Percentiles rank a stretch among this genome's conserved stretches.
Conservation (phyloP, 495 filamentous ascomycete species). For the Daldinia loculata region DNA sequence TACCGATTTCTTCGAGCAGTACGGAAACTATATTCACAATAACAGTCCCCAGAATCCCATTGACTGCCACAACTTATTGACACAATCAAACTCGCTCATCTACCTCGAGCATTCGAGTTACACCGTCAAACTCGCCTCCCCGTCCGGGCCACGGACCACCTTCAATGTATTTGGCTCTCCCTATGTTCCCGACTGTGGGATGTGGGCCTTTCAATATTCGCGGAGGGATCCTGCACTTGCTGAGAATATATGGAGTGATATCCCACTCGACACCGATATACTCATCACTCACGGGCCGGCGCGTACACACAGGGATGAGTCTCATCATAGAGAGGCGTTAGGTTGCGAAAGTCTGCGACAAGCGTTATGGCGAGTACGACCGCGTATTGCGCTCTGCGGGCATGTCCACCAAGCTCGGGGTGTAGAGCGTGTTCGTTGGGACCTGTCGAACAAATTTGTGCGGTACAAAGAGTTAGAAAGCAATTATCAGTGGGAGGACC, state of each 20-base stretch:
- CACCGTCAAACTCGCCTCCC: slow-evolving; percentile 62
- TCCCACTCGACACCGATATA: slow-evolving; percentile 79
- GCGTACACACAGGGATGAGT: slow-evolving; percentile 76
- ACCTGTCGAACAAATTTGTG: slow-evolving; percentile 43
- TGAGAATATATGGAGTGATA: slow-evolving; percentile 59
- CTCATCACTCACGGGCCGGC: slow-evolving; percentile 86
- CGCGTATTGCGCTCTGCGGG: slow-evolving; percentile 84
- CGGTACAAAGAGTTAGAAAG: slow-evolving; percentile 40
- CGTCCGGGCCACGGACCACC: slow-evolving; percentile 67
- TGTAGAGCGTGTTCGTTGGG: slow-evolving; percentile 67
- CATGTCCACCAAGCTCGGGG: slow-evolving; percentile 80
- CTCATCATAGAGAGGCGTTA: slow-evolving; percentile 51
- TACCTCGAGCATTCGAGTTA: slow-evolving; percentile 72
- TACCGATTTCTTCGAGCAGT: slow-evolving; percentile 63
- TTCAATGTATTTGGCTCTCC: slow-evolving; percentile 84
- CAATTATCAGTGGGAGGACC: slow-evolving; percentile 52
- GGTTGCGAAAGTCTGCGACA: slow-evolving; percentile 78
- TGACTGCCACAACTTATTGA: slow-evolving; percentile 65
- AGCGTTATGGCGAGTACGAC: slow-evolving; percentile 78
- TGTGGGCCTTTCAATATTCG: slow-evolving; percentile 78
- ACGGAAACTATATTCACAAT: slow-evolving; percentile 67
- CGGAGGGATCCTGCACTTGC: slow-evolving; percentile 49
- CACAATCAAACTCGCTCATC: slow-evolving; percentile 63
- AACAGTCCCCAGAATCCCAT: slow-evolving; percentile 63
- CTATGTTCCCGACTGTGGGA: slow-evolving; percentile 66